A percentile compares a stretch with the other conserved stretches of the same genome.
phyloP scores from a whole-genome alignment of 169 alveolate genomes.

The Plasmodium inui region DNA sequence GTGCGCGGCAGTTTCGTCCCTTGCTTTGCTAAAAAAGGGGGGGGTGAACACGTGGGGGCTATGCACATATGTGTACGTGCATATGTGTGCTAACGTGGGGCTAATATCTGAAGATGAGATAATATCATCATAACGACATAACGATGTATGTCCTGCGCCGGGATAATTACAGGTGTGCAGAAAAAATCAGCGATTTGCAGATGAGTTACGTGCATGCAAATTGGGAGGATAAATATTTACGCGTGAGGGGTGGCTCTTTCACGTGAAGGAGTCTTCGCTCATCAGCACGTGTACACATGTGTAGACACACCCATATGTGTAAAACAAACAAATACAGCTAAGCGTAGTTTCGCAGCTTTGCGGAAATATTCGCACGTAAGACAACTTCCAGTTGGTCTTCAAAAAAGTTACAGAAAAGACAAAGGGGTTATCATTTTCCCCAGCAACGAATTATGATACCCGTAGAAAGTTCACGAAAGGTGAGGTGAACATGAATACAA shows the following conservation, averaged over 20 bases:
- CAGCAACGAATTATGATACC: background rate
- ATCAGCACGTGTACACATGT: background rate
- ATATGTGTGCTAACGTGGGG: background rate
- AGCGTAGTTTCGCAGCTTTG: background rate
- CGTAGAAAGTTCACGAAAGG: background rate
- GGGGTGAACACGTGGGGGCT: background rate
- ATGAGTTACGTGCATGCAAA: background rate
- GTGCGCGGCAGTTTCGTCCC: background rate
- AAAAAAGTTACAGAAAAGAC: slow-evolving; percentile 2
- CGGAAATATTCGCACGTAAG: background rate
- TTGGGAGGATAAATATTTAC: background rate
- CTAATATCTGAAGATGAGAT: background rate
- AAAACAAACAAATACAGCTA: background rate
- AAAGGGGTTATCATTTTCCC: background rate
- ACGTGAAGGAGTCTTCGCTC: slow-evolving; percentile 3
- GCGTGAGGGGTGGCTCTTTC: background rate
- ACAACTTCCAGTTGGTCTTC: slow-evolving; percentile 1
- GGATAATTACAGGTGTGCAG: background rate
- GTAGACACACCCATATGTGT: slow-evolving; percentile 9
- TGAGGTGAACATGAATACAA: background rate
- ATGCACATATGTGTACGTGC: slow-evolving; percentile 1
- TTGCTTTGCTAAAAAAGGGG: background rate
- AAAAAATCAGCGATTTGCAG: background rate
- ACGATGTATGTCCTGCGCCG: background rate
- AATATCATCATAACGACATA: background rate